Evolutionary conservation across 202 grass and related monocot genomes (phyloP).

Genomic region (Panicum hallii): DNA sequence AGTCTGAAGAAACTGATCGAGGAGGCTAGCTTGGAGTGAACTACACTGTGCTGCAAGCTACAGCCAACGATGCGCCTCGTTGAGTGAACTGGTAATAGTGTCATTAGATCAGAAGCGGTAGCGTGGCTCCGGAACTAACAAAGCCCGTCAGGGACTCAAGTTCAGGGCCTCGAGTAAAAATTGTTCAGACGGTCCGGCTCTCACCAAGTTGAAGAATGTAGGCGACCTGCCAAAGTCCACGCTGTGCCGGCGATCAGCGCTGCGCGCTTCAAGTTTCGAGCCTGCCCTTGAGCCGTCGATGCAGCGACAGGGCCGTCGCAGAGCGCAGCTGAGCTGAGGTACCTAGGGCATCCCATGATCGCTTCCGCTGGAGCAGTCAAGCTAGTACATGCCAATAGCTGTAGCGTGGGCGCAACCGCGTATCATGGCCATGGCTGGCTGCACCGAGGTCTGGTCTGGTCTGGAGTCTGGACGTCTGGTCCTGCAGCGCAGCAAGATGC

Average conservation of each 20-base stretch:
- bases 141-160: too few relatives aligned
- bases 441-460: neutral
- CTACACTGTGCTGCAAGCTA: neutral
- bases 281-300: neutral
- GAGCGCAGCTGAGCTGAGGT: neutral
- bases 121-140: neutral
- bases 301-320: neutral
- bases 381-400: neutral
- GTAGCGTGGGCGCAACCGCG: neutral
- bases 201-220: too few relatives aligned
- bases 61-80: slow-evolving; percentile 27
- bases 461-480: neutral
- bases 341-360: slow-evolving; percentile 18
- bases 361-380: neutral
- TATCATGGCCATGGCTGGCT: neutral
- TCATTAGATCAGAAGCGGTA: neutral
- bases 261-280: neutral
- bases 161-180: too few relatives aligned
- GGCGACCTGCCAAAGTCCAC: too few relatives aligned
- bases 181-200: too few relatives aligned
- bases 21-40: neutral
- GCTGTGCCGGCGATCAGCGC: too few relatives aligned
- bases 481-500: neutral
- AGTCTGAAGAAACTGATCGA: too few relatives aligned
- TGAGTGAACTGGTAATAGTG: neutral